phyloP scores from a whole-genome alignment of 352 stramenopile genomes.

The Poterioochromonas sp. region DNA sequence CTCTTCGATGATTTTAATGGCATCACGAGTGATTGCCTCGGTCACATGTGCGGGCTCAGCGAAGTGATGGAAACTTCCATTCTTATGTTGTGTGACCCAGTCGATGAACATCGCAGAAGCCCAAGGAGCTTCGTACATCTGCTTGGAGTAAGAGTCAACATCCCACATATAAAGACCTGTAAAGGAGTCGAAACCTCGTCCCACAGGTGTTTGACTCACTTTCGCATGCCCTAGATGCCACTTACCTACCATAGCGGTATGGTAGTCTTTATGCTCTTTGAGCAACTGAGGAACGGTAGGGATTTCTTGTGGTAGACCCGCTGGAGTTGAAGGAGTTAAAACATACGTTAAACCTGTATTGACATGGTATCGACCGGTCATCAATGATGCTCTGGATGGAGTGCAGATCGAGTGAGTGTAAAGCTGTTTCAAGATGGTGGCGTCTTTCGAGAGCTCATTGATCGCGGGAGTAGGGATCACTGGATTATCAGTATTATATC shows the following conservation, averaged over 20 bases:
- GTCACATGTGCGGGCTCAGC: slow-evolving; percentile 3
- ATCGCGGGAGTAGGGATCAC: slow-evolving; percentile 1
- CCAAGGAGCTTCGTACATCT: neutral
- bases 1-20: neutral
- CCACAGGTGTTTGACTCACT: neutral
- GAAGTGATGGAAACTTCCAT: neutral
- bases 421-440: neutral
- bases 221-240: slow-evolving; percentile 14
- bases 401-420: slow-evolving; percentile 17
- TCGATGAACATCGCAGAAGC: neutral
- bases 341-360: slow-evolving; percentile 8
- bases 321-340: neutral
- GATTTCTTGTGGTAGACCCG: neutral
- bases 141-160: slow-evolving; percentile 8
- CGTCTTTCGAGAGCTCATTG: neutral
- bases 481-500: neutral
- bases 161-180: slow-evolving; percentile 26
- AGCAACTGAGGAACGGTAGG: slow-evolving; percentile 12
- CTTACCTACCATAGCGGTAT: slow-evolving; percentile 17
- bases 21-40: neutral
- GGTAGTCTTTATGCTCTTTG: neutral
- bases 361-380: neutral
- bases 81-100: neutral
- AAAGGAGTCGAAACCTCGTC: neutral
- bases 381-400: neutral